phyloP scores from a whole-genome alignment of 768 basidiomycete genomes.

The Xerocomellus amylosporus region DNA sequence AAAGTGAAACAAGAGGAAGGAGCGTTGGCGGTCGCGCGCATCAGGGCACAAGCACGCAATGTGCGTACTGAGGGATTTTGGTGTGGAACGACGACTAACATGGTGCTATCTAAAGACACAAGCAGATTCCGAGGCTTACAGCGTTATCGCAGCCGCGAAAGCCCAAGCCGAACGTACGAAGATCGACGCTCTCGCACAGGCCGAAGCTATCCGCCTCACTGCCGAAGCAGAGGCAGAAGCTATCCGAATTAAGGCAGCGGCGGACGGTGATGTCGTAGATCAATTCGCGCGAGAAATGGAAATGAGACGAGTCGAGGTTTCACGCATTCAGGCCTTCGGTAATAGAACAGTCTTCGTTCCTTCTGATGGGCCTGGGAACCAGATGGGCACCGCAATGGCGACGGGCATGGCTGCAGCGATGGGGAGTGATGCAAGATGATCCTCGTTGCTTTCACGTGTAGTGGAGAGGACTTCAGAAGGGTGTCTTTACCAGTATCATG shows the following conservation, averaged over 20 bases:
- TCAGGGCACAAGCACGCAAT: slow-evolving; percentile 64
- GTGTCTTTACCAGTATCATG: neutral
- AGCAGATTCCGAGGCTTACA: slow-evolving; percentile 76
- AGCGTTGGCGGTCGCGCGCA: slow-evolving; percentile 68
- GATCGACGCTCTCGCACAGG: slow-evolving; percentile 75
- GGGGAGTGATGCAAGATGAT: slow-evolving; percentile 37
- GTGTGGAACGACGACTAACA: slow-evolving; percentile 6
- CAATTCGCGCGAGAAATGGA: slow-evolving; percentile 77
- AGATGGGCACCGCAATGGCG: slow-evolving; percentile 61
- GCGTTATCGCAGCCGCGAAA: slow-evolving; percentile 68
- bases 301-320: slow-evolving; percentile 61
- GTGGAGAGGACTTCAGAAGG: neutral
- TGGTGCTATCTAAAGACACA: slow-evolving; percentile 42
- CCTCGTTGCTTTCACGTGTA: neutral
- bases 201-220: slow-evolving; percentile 71
- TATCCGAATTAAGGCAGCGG: slow-evolving; percentile 57
- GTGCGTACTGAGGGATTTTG: slow-evolving; percentile 26
- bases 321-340: slow-evolving; percentile 63
- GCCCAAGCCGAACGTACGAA: slow-evolving; percentile 63
- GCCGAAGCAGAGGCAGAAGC: slow-evolving; percentile 76
- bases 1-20: slow-evolving; percentile 86
- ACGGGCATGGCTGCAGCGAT: slow-evolving; percentile 69
- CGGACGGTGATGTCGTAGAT: slow-evolving; percentile 60
- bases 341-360: slow-evolving; percentile 68
- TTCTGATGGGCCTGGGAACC: slow-evolving; percentile 53